Percentiles rank a stretch among this genome's conserved stretches.
Conservation (phyloP, 1,284 basidiomycete species). For the Athelia sp. region DNA sequence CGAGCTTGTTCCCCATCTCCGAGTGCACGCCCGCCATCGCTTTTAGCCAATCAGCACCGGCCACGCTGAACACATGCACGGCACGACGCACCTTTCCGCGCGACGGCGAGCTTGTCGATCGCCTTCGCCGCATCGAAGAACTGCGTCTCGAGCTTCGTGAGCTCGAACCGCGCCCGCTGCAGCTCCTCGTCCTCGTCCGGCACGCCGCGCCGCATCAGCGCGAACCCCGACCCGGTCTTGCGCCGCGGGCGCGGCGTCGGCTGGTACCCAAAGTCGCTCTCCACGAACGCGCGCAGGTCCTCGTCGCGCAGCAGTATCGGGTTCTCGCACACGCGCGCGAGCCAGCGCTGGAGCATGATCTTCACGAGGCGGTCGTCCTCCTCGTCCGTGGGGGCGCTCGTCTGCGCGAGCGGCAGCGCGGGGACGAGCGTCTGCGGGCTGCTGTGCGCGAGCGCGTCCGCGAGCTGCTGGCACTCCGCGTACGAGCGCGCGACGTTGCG, state of each 20-base stretch:
- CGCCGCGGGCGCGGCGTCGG: conserved; percentile 71
- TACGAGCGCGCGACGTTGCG: conserved; percentile 90
- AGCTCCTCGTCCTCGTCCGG: conserved; percentile 85
- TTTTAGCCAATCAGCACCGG: conserved; percentile 22
- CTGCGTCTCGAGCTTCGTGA: conserved; percentile 85
- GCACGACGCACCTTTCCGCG: conserved; percentile 66
- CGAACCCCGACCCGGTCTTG: conserved; percentile 65
- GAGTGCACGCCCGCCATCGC: conserved; percentile 72
- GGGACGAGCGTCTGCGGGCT: conserved; percentile 91
- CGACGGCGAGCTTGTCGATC: conserved; percentile 76
- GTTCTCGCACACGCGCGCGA: conserved; percentile 86
- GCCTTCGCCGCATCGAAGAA: conserved; percentile 87
- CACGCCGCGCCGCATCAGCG: conserved; percentile 58
- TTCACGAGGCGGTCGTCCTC: conserved; percentile 93
- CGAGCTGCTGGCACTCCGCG: conserved; percentile 87
- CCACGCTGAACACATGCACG: conserved; percentile 1
- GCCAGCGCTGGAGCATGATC: conserved; percentile 90
- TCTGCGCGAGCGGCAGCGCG: conserved; percentile 86
- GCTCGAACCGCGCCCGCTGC: conserved; percentile 81
- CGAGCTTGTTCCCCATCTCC: conserved; percentile 86
- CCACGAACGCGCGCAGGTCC: conserved; percentile 87
- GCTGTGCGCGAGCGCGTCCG: conserved; percentile 77
- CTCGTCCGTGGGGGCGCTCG: conserved; percentile 91
- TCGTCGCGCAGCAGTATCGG: conserved; percentile 83
- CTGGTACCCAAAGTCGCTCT: conserved; percentile 93